Evolutionary conservation across 192 early-diverging fungal genomes (phyloP).

Genomic region (Coemansia sp.): DNA sequence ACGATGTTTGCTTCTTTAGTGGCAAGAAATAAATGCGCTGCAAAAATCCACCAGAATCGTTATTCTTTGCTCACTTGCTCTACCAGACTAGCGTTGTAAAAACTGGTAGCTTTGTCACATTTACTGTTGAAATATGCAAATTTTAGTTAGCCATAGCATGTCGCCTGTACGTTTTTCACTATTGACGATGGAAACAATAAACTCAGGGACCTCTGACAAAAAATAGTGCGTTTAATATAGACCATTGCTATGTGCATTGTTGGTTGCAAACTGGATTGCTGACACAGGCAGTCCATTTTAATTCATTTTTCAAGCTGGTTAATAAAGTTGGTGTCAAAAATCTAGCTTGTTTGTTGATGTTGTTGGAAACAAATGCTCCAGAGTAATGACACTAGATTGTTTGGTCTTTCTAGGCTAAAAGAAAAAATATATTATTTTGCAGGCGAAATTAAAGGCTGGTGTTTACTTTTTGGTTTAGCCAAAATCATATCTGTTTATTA

Average conservation of each 20-base stretch:
- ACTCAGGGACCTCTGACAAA: background rate
- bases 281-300: background rate
- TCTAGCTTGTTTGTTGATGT: background rate
- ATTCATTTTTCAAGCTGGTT: background rate
- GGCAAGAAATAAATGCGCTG: background rate
- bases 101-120: background rate
- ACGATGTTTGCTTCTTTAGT: background rate
- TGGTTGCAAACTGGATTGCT: background rate
- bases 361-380: background rate
- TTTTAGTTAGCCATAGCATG: background rate
- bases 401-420: background rate
- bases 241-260: background rate
- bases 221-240: background rate
- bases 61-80: background rate
- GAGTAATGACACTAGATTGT: background rate
- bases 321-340: background rate
- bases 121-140: background rate
- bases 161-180: background rate
- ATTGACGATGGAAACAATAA: background rate
- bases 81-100: background rate
- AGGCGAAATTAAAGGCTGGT: background rate
- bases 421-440: background rate
- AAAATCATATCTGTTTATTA: background rate
- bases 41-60: background rate
- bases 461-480: background rate